Base-by-base conservation (phyloP, 345 rosid genomes). In the Camelina hispida region DNA sequence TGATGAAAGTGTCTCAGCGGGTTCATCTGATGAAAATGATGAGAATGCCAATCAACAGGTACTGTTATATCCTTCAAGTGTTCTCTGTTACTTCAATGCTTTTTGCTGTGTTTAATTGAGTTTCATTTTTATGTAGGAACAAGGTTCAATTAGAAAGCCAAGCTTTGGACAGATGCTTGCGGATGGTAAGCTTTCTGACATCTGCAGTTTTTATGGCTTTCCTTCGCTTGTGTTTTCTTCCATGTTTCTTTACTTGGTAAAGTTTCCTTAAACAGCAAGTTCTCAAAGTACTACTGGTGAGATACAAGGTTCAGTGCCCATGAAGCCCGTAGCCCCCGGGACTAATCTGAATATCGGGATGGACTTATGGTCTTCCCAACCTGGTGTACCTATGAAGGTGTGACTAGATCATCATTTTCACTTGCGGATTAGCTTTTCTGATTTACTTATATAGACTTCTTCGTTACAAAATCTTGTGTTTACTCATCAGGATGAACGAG, bases 331-430 rank as follows among this genome's bases (percentile, higher is more conserved):
- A 11, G 86, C 44, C 13, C 93, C 96, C 3, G 93, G 80, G 40
- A 88, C 97, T 78, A 88, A 85, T 82, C 83, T 92, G 67, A 92
- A 92, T 74, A 90, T 92, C 5, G 99, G 96, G 63, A 92, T 95
- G 93, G 98, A 90, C 76, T 82, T 90, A 55, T 95, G 99, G 97
- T 77, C 98, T 72, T 61, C 87, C 37, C 78, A 85, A 59, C 78
- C 89, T 68, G 81, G 85, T 63, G 94, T 88, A 77, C 76, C 86
- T 55, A 74, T 87, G 50, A 91, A 89, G 83, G 74, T 90, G 77
- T 79, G 88, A 76, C 74, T 84, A 43, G 77, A 81, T 28, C 55
- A 82, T 42, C 76, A 87, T 25, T 81, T 62, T 79, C 76, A 66
- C 57, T 54, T 53, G 62, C 62, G 18, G 13, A 34, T 23, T 43